Conservation (phyloP, 768 basidiomycete species). For the Cystobasidium onofrii region DNA sequence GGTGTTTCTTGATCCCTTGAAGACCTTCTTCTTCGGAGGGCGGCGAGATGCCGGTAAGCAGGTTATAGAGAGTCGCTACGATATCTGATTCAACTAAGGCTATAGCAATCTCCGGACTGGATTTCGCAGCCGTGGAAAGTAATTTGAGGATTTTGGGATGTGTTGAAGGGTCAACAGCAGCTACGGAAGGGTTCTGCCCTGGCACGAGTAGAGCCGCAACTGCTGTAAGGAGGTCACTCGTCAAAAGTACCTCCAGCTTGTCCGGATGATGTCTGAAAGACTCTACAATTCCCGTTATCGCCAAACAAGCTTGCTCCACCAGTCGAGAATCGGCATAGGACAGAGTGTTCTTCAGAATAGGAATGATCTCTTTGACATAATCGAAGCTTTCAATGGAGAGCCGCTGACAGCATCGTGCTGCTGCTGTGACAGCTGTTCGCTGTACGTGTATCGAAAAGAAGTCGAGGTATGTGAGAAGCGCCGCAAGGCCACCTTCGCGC, state of each 20-base stretch:
- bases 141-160: constrained; percentile 81
- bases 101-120: constrained; percentile 78
- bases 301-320: constrained; percentile 93
- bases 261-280: constrained; percentile 78
- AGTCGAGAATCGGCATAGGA: constrained; percentile 87
- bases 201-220: constrained; percentile 38
- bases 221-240: constrained; percentile 58
- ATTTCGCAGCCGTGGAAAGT: constrained; percentile 74
- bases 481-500: constrained; percentile 85
- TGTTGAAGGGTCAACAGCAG: constrained; percentile 58
- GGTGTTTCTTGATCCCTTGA: constrained; percentile 35
- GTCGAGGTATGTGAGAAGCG: constrained; percentile 88
- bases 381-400: constrained; percentile 78
- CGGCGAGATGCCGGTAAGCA: constrained; percentile 86
- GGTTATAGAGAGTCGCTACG: constrained; percentile 85
- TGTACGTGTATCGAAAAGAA: constrained; percentile 98
- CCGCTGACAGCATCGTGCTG: constrained; percentile 91
- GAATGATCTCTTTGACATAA: constrained; percentile 72
- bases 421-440: constrained; percentile 89
- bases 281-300: constrained; percentile 87
- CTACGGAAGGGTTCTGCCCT: constrained; percentile 32
- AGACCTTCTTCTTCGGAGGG: constrained; percentile 46
- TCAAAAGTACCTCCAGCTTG: constrained; percentile 67
- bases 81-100: constrained; percentile 84
- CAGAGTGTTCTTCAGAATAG: constrained; percentile 85